Base-by-base conservation (phyloP, 225 moss, liverwort and hornwort genomes). In the Pseudisothecium myosuroides region DNA sequence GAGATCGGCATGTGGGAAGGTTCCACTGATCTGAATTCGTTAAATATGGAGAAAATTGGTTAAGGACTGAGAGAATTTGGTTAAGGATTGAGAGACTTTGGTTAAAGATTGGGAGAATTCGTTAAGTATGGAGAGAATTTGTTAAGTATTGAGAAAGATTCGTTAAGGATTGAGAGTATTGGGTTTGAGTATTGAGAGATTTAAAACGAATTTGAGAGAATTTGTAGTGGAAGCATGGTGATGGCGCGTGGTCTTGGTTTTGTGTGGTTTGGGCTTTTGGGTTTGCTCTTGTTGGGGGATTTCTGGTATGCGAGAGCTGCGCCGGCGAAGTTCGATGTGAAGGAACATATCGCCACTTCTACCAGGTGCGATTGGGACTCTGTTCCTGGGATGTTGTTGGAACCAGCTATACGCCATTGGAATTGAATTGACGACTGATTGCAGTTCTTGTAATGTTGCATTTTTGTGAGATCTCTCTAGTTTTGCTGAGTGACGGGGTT, bases 301-400 rank as follows among this genome's bases (percentile, higher is more conserved):
- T 24, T 61, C 20, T 81, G 61, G 81, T 49, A 32, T 28, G 86
- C 58, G 59, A 58, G 19, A 45, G 95, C 93, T 83, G 92, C 95
- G 67, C 96, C 96, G 5, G 93, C 88, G 78, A 93, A 93, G 6
- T 98, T 98, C 63, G 96, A 98, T 89, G 98, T 98, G 12, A 89
- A 95, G 82, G 92, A 96, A 80, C 98, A 98, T 74, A 59, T 98
- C 75, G 93, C 96, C 43, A 98, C 93, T 22, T 91, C 96, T 37
- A 94, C 96, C 83, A 95, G 96, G 97, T 96, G 52, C 7, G 43
- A 49, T 50, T 9, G 41, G 56, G 52, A 83, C 79, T 77, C n/a
- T 36, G 50, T 39, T 52, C n/a, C 67, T 67, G 52, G 50, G 67
- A n/a, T 54, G 36, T 49, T 47, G 24, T 36, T 49, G 45, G 17